Conservation (phyloP, 2,329 filamentous ascomycete species). For the Colletotrichum lindemuthianum region DNA sequence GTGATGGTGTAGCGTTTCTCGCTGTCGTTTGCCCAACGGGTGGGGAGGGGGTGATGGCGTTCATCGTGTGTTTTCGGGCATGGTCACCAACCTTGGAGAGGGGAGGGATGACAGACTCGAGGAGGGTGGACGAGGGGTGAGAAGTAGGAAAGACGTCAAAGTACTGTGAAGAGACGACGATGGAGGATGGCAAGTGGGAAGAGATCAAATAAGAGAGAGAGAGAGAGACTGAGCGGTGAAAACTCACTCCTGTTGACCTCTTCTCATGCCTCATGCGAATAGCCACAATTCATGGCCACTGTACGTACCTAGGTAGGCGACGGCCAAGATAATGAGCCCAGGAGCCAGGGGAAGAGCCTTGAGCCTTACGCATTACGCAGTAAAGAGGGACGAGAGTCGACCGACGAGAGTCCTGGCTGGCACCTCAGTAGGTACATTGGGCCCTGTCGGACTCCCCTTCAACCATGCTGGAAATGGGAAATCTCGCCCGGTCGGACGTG, state of each 20-base stretch:
- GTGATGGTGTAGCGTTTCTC: constrained; percentile 3
- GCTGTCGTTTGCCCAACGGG: constrained; percentile 5
- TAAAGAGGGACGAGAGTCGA: not conserved
- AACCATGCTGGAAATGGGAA: constrained; percentile 6
- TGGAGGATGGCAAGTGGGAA: too few species aligned
- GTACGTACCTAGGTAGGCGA: too few species aligned
- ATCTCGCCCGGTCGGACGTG: not conserved
- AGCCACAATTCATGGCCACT: not conserved
- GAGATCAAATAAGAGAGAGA: constrained; percentile 2
- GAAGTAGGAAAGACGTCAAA: too few species aligned
- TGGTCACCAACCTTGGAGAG: not conserved
- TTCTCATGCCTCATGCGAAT: not conserved
- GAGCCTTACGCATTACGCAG: too few species aligned
- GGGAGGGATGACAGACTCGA: not conserved
- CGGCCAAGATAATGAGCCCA: too few species aligned
- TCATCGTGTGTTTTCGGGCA: not conserved
- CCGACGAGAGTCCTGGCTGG: not conserved
- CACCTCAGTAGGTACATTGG: too few species aligned
- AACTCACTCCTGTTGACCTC: not conserved
- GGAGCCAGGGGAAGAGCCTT: too few species aligned
- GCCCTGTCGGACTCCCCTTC: not conserved
- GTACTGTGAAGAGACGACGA: too few species aligned
- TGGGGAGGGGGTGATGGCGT: not conserved
- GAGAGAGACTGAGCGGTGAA: constrained; percentile 2
- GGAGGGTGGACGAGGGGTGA: not conserved